phyloP scores from a whole-genome alignment of 257 asterid species.

The Scutellaria baicalensis region DNA sequence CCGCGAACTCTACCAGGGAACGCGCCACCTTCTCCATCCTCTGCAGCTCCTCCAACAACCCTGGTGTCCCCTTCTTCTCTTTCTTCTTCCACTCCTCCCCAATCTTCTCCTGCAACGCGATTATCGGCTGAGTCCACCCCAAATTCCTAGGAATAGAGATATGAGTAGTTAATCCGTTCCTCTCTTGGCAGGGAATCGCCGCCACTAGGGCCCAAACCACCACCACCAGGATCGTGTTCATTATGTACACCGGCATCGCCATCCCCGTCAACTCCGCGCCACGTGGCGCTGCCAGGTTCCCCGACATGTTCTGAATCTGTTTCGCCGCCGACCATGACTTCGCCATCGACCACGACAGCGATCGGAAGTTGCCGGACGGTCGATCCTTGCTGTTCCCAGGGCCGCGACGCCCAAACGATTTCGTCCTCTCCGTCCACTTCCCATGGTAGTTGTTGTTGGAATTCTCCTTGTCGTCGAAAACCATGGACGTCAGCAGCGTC shows the following conservation, averaged over 20 bases:
- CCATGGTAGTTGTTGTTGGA: constrained; percentile 27
- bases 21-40: constrained; percentile 71
- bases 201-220: constrained; percentile 89
- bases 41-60: constrained; percentile 70
- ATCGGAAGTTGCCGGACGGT: constrained; percentile 36
- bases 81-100: constrained; percentile 88
- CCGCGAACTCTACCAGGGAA: constrained; percentile 48
- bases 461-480: constrained; percentile 62
- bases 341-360: constrained; percentile 66
- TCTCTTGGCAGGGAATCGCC: constrained; percentile 81
- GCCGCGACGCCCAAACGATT: constrained; percentile 77
- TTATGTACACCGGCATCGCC: constrained; percentile 52
- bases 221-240: constrained; percentile 54
- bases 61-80: constrained; percentile 71
- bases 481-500: constrained; percentile 51
- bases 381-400: constrained; percentile 27
- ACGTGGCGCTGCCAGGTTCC: constrained; percentile 66
- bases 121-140: constrained; percentile 64
- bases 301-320: constrained; percentile 65
- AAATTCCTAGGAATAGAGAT: constrained; percentile 43
- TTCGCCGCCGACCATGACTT: constrained; percentile 87
- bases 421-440: constrained; percentile 50
- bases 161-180: constrained; percentile 56
- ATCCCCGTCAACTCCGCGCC: constrained; percentile 57
- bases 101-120: constrained; percentile 64